A percentile compares a stretch with the other conserved stretches of the same genome.
phyloP scores from a whole-genome alignment of 176 grass and related monocot genomes.

The sorghum (Sorghum bicolor) region DNA sequence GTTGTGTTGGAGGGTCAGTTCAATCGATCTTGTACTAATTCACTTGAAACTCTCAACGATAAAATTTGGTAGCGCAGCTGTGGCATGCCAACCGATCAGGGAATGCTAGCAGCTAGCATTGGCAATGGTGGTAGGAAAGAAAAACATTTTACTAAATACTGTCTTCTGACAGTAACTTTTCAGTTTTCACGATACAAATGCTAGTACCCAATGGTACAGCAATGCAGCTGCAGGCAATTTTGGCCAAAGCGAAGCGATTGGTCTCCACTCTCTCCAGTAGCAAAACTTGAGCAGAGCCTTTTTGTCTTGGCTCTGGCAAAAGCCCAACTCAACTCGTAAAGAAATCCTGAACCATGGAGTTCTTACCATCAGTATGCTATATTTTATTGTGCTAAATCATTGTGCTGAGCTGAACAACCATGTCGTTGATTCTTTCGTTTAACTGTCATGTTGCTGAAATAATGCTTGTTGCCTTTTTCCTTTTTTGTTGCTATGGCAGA shows the following conservation, averaged over 20 bases:
- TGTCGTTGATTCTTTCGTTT: too few relatives aligned
- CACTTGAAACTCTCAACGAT: not conserved
- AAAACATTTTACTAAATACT: not conserved
- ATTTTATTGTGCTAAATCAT: too few relatives aligned
- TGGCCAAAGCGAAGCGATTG: not conserved
- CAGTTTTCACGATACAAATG: not conserved
- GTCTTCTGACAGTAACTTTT: not conserved
- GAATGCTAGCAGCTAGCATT: not conserved
- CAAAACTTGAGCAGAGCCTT: not conserved
- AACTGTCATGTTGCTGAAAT: too few relatives aligned
- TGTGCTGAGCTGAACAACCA: too few relatives aligned
- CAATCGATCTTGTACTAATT: not conserved
- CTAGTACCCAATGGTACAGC: not conserved
- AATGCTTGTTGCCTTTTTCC: too few relatives aligned
- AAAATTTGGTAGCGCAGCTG: too few relatives aligned
- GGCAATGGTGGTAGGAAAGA: not conserved
- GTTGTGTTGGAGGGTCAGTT: not conserved
- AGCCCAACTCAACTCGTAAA: not conserved
- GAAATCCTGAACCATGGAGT: conserved; percentile 50
- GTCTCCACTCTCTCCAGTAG: not conserved
- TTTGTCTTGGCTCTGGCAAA: not conserved
- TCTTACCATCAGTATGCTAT: too few relatives aligned
- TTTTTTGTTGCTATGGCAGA: too few relatives aligned
- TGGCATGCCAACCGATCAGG: not conserved
- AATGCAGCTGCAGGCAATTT: not conserved